Evolutionary conservation across 345 rosid genomes (phyloP), one percentile per base, ranked within the genome.

Genomic region (Acer saccharum): DNA sequence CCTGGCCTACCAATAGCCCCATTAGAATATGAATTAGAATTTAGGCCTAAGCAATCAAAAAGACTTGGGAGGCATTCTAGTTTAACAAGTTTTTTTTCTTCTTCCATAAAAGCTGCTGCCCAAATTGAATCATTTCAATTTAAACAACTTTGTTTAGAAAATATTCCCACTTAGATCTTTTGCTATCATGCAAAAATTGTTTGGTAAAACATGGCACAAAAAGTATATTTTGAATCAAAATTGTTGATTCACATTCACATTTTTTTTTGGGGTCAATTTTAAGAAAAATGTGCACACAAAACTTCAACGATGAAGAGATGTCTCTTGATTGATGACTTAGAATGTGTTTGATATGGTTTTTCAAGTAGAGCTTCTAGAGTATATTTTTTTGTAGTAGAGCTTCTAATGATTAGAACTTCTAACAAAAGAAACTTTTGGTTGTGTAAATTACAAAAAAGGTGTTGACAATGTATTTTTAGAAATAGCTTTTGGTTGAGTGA

Each of bases 1-100:
- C 76, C 41, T 66, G 65, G 57, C 78, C 80, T 41, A 44, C 72
- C 69, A 25, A 6, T 35, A 20, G 54, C 35, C 73, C 76, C 65
- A 55, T 48, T 23, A 6, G 44, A 79, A 65, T 41, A 21, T 18
- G 3, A 71, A 55, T 48, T 23, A 6, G 44, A 79, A 65, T 41
- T 32, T 23, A 5, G 18, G 69, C 66, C 69, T 58, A 58, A 58
- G 63, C 29, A 50, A 62, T 69, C 64, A 60, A 0, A 35, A 48
- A 1, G 43, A 27, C 44, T 65, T 16, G 68, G 68, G 17, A 65
- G 39, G 2, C 62, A 27, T n/a, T 32, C 12, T 4, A 58, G 13
- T 17, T 18, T 17, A 29, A 60, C 44, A 43, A 60, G 71, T 23
- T 23, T 35, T 14, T 52, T 12, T 60, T 6, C 72, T 29, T 39